Percentiles rank a stretch among this genome's conserved stretches.
phyloP scores from a whole-genome alignment of 768 basidiomycete genomes.

The Russula foetens region DNA sequence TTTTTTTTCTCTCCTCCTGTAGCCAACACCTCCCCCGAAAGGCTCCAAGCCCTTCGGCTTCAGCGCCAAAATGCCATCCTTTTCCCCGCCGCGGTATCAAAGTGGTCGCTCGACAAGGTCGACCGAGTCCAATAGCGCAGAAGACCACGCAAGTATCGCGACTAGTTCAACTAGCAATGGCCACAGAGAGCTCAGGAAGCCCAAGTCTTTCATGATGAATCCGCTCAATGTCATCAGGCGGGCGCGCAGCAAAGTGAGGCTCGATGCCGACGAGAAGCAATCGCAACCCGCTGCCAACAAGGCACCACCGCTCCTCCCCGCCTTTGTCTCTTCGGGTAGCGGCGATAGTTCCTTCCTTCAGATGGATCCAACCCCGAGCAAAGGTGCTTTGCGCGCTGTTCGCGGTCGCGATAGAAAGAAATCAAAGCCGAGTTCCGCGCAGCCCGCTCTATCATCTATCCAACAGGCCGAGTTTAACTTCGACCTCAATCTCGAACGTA shows the following conservation, averaged over 20 bases:
- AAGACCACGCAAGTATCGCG: constrained; percentile 26
- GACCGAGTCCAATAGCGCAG: constrained; percentile 26
- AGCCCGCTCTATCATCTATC: constrained; percentile 29
- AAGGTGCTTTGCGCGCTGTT: constrained; percentile 18
- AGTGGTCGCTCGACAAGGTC: constrained; percentile 21
- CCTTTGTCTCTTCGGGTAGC: constrained; percentile 10
- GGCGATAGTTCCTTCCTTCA: constrained; percentile 22
- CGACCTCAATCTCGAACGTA: constrained; percentile 62
- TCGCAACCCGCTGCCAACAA: constrained; percentile 21
- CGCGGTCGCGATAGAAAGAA: constrained; percentile 29
- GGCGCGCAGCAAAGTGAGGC: constrained; percentile 34
- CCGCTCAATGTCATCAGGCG: constrained; percentile 34
- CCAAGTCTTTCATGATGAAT: constrained; percentile 41
- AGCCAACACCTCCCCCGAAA: constrained; percentile 42
- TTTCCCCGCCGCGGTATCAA: constrained; percentile 24
- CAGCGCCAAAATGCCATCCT: constrained; percentile 34
- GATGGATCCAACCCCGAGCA: constrained; percentile 20
- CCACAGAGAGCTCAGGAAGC: constrained; percentile 35
- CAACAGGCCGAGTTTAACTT: constrained; percentile 37
- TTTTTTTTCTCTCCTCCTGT: neutral
- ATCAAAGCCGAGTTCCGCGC: constrained; percentile 22
- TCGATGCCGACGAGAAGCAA: constrained; percentile 34
- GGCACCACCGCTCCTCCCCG: constrained; percentile 16
- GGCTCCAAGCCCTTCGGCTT: constrained; percentile 30
- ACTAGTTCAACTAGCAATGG: constrained; percentile 29